phyloP scores from a whole-genome alignment of 441 rosid species.

The Mallotus japonicus region DNA sequence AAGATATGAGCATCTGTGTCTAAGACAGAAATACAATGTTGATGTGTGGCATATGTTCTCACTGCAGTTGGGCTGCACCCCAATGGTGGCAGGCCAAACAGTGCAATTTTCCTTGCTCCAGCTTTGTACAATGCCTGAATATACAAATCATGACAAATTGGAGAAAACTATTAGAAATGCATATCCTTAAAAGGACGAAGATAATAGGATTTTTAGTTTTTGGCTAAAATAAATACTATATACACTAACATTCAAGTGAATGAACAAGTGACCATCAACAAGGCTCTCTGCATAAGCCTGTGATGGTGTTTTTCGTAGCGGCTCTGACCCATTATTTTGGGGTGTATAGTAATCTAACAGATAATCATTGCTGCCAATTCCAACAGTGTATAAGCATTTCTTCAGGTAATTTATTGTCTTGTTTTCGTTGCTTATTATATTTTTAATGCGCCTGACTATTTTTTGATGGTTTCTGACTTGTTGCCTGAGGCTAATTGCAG shows the following conservation, averaged over 20 bases:
- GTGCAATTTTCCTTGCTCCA: slow-evolving; percentile 16
- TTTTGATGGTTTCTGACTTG: slow-evolving; percentile 5
- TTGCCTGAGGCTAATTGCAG: neutral
- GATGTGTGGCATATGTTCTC: neutral
- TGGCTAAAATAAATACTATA: neutral
- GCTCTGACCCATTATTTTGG: neutral
- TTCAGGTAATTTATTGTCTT: neutral
- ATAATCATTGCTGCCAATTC: slow-evolving; percentile 14
- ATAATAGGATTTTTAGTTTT: too few species aligned
- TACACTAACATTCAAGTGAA: slow-evolving; percentile 8
- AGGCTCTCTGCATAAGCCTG: slow-evolving; percentile 6
- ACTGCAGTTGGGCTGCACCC: slow-evolving; percentile 20
- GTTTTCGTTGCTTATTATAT: neutral
- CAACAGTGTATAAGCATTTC: slow-evolving; percentile 12
- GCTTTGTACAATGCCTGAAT: slow-evolving; percentile 1
- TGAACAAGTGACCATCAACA: slow-evolving; percentile 10
- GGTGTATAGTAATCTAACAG: neutral
- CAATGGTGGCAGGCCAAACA: slow-evolving; percentile 13
- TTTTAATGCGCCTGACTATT: neutral
- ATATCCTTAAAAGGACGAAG: too few species aligned
- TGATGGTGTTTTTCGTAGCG: neutral
- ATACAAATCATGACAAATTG: neutral
- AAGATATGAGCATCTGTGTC: neutral
- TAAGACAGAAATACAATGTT: neutral
- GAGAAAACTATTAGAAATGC: neutral